phyloP scores from a whole-genome alignment of 2,329 filamentous ascomycete species.

The Colletotrichum horii region DNA sequence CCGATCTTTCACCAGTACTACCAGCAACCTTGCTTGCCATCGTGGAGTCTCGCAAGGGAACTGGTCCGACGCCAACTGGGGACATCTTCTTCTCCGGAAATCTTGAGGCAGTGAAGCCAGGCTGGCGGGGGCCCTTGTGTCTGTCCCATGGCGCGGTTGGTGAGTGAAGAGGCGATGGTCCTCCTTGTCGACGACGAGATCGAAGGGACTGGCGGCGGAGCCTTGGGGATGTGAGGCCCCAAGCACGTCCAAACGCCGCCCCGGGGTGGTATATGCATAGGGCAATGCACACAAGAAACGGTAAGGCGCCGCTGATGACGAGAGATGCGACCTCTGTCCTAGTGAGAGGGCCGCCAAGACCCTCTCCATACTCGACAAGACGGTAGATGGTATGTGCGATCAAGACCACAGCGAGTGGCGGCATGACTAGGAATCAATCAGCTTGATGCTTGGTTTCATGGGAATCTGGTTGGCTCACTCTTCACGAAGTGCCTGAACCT shows the following conservation, averaged over 20 bases:
- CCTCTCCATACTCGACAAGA: conserved; percentile 42
- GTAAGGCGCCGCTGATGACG: conserved; percentile 44
- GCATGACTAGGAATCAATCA: conserved; percentile 35
- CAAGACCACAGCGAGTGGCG: conserved; percentile 40
- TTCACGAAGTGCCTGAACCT: conserved; percentile 49
- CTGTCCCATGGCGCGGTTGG: conserved; percentile 13
- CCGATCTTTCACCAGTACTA: conserved; percentile 10
- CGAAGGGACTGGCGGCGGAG: conserved; percentile 2
- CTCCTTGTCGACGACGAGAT: not conserved
- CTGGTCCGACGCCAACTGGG: conserved; percentile 6
- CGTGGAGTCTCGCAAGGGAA: conserved; percentile 13
- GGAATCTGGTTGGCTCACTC: conserved; percentile 36
- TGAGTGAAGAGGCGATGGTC: conserved; percentile 16
- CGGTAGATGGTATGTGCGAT: conserved; percentile 46
- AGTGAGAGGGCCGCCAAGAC: conserved; percentile 37
- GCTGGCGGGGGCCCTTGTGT: conserved; percentile 15
- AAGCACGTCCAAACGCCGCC: conserved; percentile 41
- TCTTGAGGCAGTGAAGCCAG: conserved; percentile 8
- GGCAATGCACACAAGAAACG: conserved; percentile 40
- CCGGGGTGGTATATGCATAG: conserved; percentile 43
- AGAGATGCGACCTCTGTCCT: conserved; percentile 43
- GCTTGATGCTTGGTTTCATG: not conserved
- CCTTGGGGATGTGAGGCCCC: conserved; percentile 43
- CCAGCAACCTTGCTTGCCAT: conserved; percentile 19
- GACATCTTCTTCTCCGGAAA: conserved; percentile 18